A percentile compares a stretch with the other conserved stretches of the same genome.
Conservation (phyloP, 2,329 filamentous ascomycete genomes). For the Colletotrichum liaoningense region DNA sequence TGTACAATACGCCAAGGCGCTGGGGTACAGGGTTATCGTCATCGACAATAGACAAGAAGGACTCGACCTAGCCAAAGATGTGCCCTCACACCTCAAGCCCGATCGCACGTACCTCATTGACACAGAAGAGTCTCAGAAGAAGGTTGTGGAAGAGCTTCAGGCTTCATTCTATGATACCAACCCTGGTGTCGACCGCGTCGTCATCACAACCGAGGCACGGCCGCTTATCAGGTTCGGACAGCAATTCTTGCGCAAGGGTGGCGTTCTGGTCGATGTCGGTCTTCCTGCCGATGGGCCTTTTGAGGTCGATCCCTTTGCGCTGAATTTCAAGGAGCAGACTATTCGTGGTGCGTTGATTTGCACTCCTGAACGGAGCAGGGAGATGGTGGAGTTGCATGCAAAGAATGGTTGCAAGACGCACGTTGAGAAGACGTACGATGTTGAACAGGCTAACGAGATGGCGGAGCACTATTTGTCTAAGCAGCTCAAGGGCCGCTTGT, state of each 20-base stretch:
- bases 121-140: conserved; percentile 26
- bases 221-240: conserved; percentile 31
- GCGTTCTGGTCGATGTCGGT: conserved; percentile 33
- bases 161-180: conserved; percentile 28
- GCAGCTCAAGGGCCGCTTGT: conserved; percentile 34
- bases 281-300: conserved; percentile 35
- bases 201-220: conserved; percentile 34
- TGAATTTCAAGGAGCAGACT: conserved; percentile 39
- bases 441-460: conserved; percentile 36
- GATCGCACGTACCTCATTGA: conserved; percentile 31
- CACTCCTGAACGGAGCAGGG: conserved; percentile 36
- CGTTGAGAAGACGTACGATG: conserved; percentile 34
- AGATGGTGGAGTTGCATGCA: conserved; percentile 36
- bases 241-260: conserved; percentile 37
- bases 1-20: conserved; percentile 40
- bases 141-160: conserved; percentile 29
- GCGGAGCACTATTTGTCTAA: conserved; percentile 34
- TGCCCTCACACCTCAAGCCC: conserved; percentile 31
- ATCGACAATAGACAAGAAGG: conserved; percentile 39
- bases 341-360: conserved; percentile 35
- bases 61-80: conserved; percentile 33
- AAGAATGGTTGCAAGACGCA: conserved; percentile 34
- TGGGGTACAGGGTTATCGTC: conserved; percentile 40
- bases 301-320: conserved; percentile 36
- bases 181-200: conserved; percentile 39